Evolutionary conservation across 345 rosid genomes (phyloP).

Genomic region (Carallia pectinifolia): DNA sequence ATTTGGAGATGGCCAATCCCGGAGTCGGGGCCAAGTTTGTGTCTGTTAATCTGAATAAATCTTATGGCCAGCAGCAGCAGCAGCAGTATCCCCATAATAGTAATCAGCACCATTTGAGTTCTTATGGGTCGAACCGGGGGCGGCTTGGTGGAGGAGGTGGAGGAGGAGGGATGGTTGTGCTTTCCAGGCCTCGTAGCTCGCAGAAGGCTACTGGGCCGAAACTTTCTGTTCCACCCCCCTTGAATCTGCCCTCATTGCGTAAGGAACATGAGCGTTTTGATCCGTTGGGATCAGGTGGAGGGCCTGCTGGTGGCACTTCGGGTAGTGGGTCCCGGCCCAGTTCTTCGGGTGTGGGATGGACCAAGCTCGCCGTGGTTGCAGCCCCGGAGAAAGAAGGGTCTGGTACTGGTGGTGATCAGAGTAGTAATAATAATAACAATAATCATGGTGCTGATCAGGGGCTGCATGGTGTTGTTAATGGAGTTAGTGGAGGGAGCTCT

Average conservation of each 20-base stretch:
- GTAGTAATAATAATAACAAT: neutral
- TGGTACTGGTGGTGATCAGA: constrained; percentile 23
- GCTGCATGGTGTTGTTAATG: constrained; percentile 37
- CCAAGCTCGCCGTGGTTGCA: constrained; percentile 58
- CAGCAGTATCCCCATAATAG: constrained; percentile 44
- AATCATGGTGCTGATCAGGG: constrained; percentile 38
- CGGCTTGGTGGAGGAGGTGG: constrained; percentile 52
- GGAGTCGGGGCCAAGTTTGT: constrained; percentile 76
- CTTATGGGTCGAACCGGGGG: constrained; percentile 45
- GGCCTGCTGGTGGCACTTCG: constrained; percentile 58
- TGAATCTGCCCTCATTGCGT: constrained; percentile 90
- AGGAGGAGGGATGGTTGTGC: constrained; percentile 84
- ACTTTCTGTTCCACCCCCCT: constrained; percentile 98
- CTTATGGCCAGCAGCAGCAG: constrained; percentile 69
- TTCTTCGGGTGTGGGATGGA: constrained; percentile 78
- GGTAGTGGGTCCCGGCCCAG: constrained; percentile 75
- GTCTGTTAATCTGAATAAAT: constrained; percentile 85
- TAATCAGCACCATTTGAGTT: constrained; percentile 33
- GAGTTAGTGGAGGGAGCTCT: constrained; percentile 37
- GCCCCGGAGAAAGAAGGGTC: constrained; percentile 58
- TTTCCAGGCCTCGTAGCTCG: constrained; percentile 87
- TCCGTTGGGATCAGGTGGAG: constrained; percentile 57
- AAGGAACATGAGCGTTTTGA: constrained; percentile 91
- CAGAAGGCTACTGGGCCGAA: constrained; percentile 81
- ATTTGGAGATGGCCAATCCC: constrained; percentile 82